Percentiles rank a stretch among this genome's conserved stretches.
These are phyloP conservation scores for Auxenochlorella pyrenoidosa DNA, from an alignment of 139 green algal genomes.

Conservation along the genomic window DNA sequence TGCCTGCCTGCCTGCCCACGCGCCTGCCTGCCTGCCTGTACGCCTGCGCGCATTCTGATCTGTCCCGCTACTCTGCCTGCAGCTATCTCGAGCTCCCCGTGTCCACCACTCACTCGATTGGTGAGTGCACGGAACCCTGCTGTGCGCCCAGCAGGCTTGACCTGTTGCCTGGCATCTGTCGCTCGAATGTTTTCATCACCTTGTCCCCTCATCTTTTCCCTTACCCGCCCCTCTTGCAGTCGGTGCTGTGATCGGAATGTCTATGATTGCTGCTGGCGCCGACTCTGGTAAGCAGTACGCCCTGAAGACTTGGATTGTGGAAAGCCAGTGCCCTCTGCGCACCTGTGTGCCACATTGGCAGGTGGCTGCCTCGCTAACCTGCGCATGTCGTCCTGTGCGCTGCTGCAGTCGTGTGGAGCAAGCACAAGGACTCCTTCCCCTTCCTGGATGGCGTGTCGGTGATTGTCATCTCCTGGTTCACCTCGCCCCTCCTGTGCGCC, in stretches of 20 bases:
- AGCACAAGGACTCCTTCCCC: slow-evolving; percentile 42
- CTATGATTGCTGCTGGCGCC: slow-evolving; percentile 33
- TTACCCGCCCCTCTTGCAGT: neutral
- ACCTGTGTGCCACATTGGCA: too few species aligned
- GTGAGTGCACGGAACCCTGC: neutral
- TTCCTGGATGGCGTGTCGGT: slow-evolving; percentile 53
- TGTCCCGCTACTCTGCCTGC: neutral
- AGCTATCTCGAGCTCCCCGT: slow-evolving; percentile 57
- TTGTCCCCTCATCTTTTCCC: too few species aligned
- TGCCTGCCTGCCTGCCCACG: too few species aligned
- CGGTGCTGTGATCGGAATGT: slow-evolving; percentile 52
- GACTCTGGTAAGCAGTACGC: neutral
- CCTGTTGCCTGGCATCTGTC: neutral
- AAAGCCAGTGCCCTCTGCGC: too few species aligned
- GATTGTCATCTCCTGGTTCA: slow-evolving; percentile 70
- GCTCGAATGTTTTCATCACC: neutral
- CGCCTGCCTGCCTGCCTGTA: neutral
- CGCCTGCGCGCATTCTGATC: neutral
- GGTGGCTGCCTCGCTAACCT: too few species aligned
- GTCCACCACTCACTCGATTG: slow-evolving; percentile 60
- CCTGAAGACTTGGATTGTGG: neutral
- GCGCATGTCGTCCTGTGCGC: too few species aligned
- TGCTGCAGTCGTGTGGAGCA: slow-evolving; percentile 29
- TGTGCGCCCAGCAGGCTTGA: too few species aligned
- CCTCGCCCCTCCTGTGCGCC: slow-evolving; percentile 55